Base-by-base conservation (phyloP, 2,329 filamentous ascomycete species). In the Cucurbitaria berberidis region DNA sequence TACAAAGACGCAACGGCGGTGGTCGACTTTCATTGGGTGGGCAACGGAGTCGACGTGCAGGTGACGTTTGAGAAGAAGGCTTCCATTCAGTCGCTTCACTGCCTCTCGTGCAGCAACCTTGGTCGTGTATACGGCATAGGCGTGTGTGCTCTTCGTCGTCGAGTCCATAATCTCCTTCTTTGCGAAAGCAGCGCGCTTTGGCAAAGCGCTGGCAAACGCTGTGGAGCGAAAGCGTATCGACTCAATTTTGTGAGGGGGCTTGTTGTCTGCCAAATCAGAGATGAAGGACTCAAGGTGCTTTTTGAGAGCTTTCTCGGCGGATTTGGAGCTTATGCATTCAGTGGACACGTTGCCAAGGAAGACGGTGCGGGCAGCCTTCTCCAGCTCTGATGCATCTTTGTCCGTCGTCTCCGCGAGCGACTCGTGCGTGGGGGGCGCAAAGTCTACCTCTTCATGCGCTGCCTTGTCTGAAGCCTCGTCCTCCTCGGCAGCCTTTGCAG, bases 211-310 rank as follows among this genome's bases (percentile, higher is more conserved):
- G 5, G 89, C 84, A 74, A 96, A 98, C 2, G 95, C 90, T 13
- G 92, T 91, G 7, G 93, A 98, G 52, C 95, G 90, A 81, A 98
- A 99, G 19, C 95, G 91, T 55, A 99, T 82, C 2, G 93, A 96
- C 73, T 96, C 90, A 39, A 99, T 81, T 67, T 90, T 93, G 75
- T 90, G 89, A 18, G 82, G 78, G 11, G 77, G 73, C 18, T 78
- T 79, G 36, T 76, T 73, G 53, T 77, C 72, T 38, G 76, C 70
- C 58, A 78, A 79, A 64, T 73, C 81, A 63, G 74, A 81, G 44
- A 96, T 81, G 67, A 91, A 89, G 1, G 91, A 91, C n/a, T 84
- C 82, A 40, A 97, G 84, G 73, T 97, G 91, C 36, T 83, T 80
- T 61, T 91, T 79, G 26, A 97, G 83, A 2, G 83, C 83, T 79